Evolutionary conservation across 2,329 filamentous ascomycete species (phyloP).

Genomic region (Penicillium paneum): DNA sequence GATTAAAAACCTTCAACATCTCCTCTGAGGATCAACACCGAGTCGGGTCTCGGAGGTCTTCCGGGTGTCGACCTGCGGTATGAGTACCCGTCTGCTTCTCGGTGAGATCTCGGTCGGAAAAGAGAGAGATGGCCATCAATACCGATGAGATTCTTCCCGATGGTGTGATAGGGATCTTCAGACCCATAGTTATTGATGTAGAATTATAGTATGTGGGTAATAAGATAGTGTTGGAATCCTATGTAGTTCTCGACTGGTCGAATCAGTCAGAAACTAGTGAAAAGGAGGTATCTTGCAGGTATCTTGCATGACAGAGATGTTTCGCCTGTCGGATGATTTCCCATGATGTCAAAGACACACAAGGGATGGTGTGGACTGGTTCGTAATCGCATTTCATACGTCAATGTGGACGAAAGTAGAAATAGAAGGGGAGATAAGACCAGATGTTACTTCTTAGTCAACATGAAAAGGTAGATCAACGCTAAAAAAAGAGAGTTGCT

Average conservation of each 20-base stretch:
- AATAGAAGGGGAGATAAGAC: background rate
- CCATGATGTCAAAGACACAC: constrained; percentile 2
- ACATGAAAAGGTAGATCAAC: background rate
- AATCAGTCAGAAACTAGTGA: background rate
- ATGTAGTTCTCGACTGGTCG: background rate
- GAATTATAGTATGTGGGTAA: constrained; percentile 2
- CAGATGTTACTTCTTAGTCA: background rate
- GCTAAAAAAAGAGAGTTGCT: constrained; percentile 1
- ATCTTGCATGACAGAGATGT: constrained; percentile 3
- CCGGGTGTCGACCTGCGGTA: background rate
- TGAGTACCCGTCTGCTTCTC: background rate
- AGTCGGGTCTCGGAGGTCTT: background rate
- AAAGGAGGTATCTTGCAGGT: constrained; percentile 2
- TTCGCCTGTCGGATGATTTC: constrained; percentile 9
- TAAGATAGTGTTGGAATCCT: background rate
- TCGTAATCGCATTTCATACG: background rate
- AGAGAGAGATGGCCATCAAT: background rate
- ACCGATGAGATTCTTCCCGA: background rate
- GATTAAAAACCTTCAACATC: background rate
- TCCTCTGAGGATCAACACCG: background rate
- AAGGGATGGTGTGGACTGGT: constrained; percentile 4
- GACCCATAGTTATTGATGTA: background rate
- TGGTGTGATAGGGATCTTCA: constrained; percentile 1
- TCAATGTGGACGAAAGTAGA: background rate
- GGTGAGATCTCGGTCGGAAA: background rate